Evolutionary conservation across 805 yeast genomes (phyloP).

Genomic region (Dipodascus albidus): DNA sequence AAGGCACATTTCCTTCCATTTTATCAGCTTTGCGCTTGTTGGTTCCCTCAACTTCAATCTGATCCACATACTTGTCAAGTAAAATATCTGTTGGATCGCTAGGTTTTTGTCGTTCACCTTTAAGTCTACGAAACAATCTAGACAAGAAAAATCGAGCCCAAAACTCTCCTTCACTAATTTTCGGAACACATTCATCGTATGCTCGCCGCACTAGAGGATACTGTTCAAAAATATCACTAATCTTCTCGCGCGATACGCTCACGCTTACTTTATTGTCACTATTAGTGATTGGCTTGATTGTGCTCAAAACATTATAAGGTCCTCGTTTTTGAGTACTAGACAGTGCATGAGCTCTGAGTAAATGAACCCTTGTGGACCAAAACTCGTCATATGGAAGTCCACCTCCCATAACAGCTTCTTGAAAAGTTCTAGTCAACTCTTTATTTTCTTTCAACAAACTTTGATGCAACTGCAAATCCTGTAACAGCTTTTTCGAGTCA

Average conservation of each 20-base stretch:
- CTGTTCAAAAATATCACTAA: slow-evolving; percentile 79
- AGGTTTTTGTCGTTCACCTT: slow-evolving; percentile 75
- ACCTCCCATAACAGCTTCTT: slow-evolving; percentile 66
- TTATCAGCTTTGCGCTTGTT: slow-evolving; percentile 13
- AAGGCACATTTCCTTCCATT: slow-evolving; percentile 39
- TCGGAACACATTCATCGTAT: slow-evolving; percentile 83
- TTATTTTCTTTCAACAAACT: slow-evolving; percentile 59
- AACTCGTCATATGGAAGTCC: slow-evolving; percentile 73
- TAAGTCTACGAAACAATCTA: slow-evolving; percentile 68
- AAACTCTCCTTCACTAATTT: slow-evolving; percentile 78
- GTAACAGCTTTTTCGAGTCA: slow-evolving; percentile 47
- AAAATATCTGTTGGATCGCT: slow-evolving; percentile 76
- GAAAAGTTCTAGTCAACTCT: slow-evolving; percentile 59
- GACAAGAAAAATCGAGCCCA: slow-evolving; percentile 96
- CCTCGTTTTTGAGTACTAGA: slow-evolving; percentile 79
- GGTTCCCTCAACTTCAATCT: slow-evolving; percentile 3
- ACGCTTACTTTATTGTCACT: slow-evolving; percentile 90
- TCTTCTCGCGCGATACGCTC: slow-evolving; percentile 81
- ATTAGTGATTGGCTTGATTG: slow-evolving; percentile 88
- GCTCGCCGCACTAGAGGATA: slow-evolving; percentile 88
- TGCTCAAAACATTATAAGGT: slow-evolving; percentile 85
- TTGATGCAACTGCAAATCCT: slow-evolving; percentile 71
- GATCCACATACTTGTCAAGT: slow-evolving; percentile 62
- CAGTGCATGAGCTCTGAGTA: slow-evolving; percentile 76
- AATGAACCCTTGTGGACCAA: slow-evolving; percentile 74